A percentile compares a stretch with the other conserved stretches of the same genome.
These are phyloP conservation scores for Alloteropsis semialata DNA, from an alignment of 176 grass and related monocot genomes.

Conservation along the genomic window DNA sequence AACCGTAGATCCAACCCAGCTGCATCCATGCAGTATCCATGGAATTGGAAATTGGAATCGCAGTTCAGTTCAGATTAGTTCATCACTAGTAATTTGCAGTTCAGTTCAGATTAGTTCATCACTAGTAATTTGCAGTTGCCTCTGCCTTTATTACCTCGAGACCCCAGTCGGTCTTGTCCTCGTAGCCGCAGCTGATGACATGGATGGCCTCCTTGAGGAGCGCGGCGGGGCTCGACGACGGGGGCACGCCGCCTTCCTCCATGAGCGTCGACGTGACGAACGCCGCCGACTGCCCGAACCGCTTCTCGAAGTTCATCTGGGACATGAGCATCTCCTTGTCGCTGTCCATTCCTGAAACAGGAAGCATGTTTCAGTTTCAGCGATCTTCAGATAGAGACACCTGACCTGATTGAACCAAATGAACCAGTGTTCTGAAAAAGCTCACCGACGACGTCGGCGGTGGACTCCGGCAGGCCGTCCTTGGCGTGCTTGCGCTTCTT, in stretches of 20 bases:
- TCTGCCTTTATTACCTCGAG: constrained; percentile 62
- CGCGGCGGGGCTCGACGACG: constrained; percentile 87
- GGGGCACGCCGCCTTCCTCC: constrained; percentile 95
- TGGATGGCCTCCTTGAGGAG: constrained; percentile 99
- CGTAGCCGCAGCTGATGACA: constrained; percentile 98
- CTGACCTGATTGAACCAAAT: no score
- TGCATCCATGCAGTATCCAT: constrained; percentile 31
- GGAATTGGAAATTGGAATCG: background rate
- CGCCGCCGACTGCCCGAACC: constrained; percentile 89
- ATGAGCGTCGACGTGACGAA: constrained; percentile 98
- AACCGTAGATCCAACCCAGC: constrained; percentile 98
- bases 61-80: background rate
- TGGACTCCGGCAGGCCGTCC: constrained; percentile 53
- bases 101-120: no score
- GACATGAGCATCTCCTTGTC: constrained; percentile 98
- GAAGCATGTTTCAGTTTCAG: background rate
- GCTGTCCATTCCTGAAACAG: constrained; percentile 49
- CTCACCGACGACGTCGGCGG: constrained; percentile 46
- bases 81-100: no score
- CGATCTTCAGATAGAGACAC: background rate
- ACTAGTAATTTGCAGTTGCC: no score
- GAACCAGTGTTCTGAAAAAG: no score
- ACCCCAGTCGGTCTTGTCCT: constrained; percentile 97
- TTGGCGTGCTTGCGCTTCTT: constrained; percentile 78
- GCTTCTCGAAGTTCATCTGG: constrained; percentile 99